Evolutionary conservation across 1,284 basidiomycete species (phyloP), one percentile per base, ranked within the genome.

Genomic region (Ganoderma boninense): DNA sequence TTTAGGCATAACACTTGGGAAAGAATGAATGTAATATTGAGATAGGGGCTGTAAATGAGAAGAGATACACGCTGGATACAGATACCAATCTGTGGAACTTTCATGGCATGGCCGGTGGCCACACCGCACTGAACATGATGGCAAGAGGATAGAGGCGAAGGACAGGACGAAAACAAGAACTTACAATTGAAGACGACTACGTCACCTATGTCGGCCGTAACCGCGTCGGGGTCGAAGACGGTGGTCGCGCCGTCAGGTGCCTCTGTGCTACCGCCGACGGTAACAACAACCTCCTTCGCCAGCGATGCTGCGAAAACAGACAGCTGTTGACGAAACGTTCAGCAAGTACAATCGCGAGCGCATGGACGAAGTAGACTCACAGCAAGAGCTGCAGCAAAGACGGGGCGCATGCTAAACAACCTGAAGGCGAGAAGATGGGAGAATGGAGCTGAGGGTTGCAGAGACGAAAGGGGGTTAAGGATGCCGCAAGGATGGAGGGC

Each of bases 131-230:
- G 4, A 10, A 23, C 10, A 38, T 10, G 38, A 40, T 20, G n/a
- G 2, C 57, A n/a, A 18, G 13, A 13, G 26, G 23, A 20, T 13
- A 38, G 14, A 23, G 59, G 49, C 13, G 44, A 35, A 69, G 29
- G 42, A 46, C 18, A 35, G 4, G 20, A 38, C 4, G 10, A 62
- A 29, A n/a, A 72, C 4, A 18, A 62, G 32, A n/a, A 72, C 77
- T 69, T 74, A 88, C 88, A 90, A 75, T 88, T 89, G 83, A 90
- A 90, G 62, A 84, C 44, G 68, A 90, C 84, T 20, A 80, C 80
- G 74, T 90, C 89, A 40, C 86, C 86, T 44, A 82, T 68, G 13
- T 75, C 64, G 18, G 87, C 89, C n/a, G 68, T 75, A n/a, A 89
- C 81, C 54, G 76, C 79, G 54, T 83, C 80, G 8, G 88, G 88